Evolutionary conservation across 1,139 yeast genomes (phyloP).

Genomic region (Geotrichum europaeum): DNA sequence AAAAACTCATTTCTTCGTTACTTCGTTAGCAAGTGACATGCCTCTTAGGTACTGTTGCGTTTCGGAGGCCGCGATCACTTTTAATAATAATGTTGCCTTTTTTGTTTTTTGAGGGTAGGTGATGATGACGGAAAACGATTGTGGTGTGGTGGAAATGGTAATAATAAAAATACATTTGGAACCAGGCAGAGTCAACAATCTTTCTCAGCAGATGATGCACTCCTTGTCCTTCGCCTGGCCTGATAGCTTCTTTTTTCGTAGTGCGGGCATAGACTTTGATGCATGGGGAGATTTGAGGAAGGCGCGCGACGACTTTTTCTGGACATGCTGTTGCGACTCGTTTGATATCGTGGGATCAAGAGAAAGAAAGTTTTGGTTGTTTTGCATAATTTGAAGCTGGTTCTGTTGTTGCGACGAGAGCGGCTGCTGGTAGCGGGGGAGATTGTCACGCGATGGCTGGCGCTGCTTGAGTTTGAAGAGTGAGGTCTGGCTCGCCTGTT

Average conservation of each 20-base stretch:
- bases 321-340: conserved; percentile 6
- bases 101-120: neutral
- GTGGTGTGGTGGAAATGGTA: neutral
- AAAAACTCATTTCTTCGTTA: neutral
- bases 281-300: conserved; percentile 10
- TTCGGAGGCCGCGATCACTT: neutral
- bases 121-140: neutral
- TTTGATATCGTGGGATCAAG: conserved; percentile 7
- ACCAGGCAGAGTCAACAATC: neutral
- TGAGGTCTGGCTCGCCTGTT: neutral
- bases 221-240: conserved; percentile 9
- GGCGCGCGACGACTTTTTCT: neutral
- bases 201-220: conserved; percentile 15
- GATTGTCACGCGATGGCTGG: conserved; percentile 6
- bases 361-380: neutral
- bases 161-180: neutral
- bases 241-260: conserved; percentile 8
- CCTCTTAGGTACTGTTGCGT: neutral
- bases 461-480: conserved; percentile 11
- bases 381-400: neutral
- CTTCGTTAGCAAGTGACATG: neutral
- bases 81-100: neutral
- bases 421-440: conserved; percentile 9
- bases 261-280: conserved; percentile 16
- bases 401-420: conserved; percentile 5